Percentiles rank a stretch among this genome's conserved stretches.
These are phyloP conservation scores for Leishmania guyanensis DNA, from an alignment of 208 protist genomes.

Conservation along the genomic window DNA sequence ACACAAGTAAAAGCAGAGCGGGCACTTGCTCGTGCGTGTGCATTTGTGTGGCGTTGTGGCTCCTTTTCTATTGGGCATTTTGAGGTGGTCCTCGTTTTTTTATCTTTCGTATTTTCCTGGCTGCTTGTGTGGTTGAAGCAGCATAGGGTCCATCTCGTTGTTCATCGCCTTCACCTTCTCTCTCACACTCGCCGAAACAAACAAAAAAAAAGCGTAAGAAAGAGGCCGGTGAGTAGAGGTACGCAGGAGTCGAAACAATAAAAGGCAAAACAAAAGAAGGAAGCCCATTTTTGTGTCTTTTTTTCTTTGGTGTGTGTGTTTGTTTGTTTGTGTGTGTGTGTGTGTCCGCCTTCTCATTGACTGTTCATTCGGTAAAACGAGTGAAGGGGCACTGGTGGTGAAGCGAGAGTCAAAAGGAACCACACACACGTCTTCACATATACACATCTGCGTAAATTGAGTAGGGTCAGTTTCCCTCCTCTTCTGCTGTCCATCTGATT, in stretches of 20 bases:
- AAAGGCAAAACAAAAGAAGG: background rate
- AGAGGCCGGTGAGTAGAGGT: background rate
- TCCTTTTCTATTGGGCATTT: background rate
- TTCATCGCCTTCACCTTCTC: background rate
- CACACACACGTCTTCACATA: background rate
- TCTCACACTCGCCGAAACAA: background rate
- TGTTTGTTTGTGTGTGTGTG: background rate
- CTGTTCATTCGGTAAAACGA: background rate
- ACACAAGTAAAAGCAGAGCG: background rate
- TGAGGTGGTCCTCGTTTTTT: background rate
- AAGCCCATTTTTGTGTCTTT: background rate
- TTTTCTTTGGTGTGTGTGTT: background rate
- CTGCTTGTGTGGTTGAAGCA: background rate
- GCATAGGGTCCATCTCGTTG: background rate
- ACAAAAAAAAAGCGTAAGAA: background rate
- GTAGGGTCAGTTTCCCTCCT: background rate
- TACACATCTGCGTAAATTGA: background rate
- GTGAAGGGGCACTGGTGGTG: background rate
- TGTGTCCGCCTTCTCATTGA: background rate
- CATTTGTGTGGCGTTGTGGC: background rate
- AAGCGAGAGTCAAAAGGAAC: background rate
- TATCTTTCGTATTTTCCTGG: conserved; percentile 3
- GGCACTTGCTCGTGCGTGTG: background rate
- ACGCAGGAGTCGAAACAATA: background rate
- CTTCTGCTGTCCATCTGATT: background rate